phyloP scores from a whole-genome alignment of 1,284 basidiomycete species.

The Trametes pubescens region DNA sequence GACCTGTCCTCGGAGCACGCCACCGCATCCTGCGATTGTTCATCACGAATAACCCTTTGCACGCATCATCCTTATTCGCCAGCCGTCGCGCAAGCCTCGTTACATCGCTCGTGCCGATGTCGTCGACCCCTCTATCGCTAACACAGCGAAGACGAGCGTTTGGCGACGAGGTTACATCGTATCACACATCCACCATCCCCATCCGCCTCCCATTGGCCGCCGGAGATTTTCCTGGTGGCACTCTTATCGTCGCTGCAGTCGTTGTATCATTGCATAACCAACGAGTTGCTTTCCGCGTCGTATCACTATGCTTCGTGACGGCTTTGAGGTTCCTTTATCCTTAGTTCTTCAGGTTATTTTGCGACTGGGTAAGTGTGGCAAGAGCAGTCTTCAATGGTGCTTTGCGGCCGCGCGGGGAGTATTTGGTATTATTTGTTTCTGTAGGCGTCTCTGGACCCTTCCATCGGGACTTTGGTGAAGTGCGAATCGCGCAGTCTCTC shows the following conservation, averaged over 20 bases:
- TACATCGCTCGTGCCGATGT: not conserved
- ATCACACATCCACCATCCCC: not conserved
- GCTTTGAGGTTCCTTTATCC: no score
- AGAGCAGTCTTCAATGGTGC: no score
- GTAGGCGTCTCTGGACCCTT: not conserved
- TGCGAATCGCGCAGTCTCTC: no score
- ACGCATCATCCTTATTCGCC: not conserved
- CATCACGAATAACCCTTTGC: not conserved
- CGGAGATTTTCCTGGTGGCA: no score
- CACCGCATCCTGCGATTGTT: no score
- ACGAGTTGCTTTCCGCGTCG: no score
- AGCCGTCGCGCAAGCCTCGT: not conserved
- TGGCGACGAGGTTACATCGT: not conserved
- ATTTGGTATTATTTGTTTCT: constrained; percentile 7
- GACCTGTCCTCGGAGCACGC: no score
- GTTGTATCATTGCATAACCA: no score
- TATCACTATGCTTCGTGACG: no score
- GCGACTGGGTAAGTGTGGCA: no score
- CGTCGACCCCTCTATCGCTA: not conserved
- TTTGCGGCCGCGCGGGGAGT: not conserved
- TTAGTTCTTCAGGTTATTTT: no score
- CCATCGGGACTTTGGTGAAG: not conserved
- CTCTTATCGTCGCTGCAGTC: no score
- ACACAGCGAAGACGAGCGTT: not conserved
- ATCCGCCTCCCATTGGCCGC: not conserved